Evolutionary conservation across 2,329 filamentous ascomycete species (phyloP).

Genomic region (Fusarium sp.): DNA sequence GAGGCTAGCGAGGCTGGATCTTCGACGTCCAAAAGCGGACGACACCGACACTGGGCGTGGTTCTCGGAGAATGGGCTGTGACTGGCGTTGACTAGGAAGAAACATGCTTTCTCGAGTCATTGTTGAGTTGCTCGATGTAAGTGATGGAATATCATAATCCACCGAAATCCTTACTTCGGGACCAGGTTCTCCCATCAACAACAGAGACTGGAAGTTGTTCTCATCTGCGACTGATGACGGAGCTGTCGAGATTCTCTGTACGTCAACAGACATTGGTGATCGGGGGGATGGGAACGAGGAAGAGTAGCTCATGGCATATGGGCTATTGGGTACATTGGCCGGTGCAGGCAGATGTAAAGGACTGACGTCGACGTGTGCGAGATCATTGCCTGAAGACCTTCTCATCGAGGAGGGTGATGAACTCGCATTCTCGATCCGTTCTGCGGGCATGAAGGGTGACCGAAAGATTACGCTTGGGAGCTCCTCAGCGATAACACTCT

Average conservation of each 20-base stretch:
- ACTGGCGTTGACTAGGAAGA: slow-evolving; percentile 56
- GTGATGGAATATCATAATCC: slow-evolving; percentile 74
- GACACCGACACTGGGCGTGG: slow-evolving; percentile 71
- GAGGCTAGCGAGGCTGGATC: slow-evolving; percentile 79
- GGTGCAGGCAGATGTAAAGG: slow-evolving; percentile 56
- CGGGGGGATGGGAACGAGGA: slow-evolving; percentile 77
- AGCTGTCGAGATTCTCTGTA: slow-evolving; percentile 76
- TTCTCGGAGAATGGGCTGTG: slow-evolving; percentile 59
- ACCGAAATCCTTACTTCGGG: slow-evolving; percentile 76
- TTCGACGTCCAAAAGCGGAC: slow-evolving; percentile 71
- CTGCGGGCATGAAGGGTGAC: slow-evolving; percentile 49
- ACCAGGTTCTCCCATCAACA: slow-evolving; percentile 74
- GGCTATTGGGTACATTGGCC: slow-evolving; percentile 64
- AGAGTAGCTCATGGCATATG: slow-evolving; percentile 69
- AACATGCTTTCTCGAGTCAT: slow-evolving; percentile 75
- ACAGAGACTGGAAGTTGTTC: slow-evolving; percentile 73
- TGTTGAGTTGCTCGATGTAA: slow-evolving; percentile 79
- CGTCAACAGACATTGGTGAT: slow-evolving; percentile 74
- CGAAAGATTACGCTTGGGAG: slow-evolving; percentile 52
- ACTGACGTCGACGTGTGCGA: slow-evolving; percentile 61
- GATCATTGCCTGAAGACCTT: slow-evolving; percentile 54
- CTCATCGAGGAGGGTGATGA: slow-evolving; percentile 58
- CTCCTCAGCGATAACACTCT: slow-evolving; percentile 62
- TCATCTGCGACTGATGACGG: slow-evolving; percentile 78
- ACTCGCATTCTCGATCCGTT: slow-evolving; percentile 49